These are phyloP conservation scores for Hypoxylon sp. DNA, from an alignment of 2,329 filamentous ascomycete species.

Conservation along the genomic window DNA sequence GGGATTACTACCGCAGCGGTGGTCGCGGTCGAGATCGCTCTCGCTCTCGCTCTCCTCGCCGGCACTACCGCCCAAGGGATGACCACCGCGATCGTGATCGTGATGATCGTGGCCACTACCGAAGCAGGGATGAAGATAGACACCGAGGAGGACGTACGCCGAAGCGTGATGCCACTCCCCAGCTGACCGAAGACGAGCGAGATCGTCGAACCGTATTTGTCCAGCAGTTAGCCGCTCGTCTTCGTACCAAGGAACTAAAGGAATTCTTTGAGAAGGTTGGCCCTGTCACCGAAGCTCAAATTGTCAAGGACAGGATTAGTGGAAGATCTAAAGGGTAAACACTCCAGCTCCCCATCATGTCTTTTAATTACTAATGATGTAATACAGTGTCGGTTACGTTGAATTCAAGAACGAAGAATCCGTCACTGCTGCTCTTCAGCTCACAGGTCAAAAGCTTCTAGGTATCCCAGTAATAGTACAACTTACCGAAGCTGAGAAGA, in stretches of 20 bases:
- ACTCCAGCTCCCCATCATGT: neutral
- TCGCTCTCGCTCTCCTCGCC: conserved; percentile 79
- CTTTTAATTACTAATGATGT: conserved; percentile 52
- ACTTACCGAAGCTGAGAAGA: conserved; percentile 99
- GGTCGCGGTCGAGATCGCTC: conserved; percentile 72
- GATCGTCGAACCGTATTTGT: conserved; percentile 98
- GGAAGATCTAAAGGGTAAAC: conserved; percentile 96
- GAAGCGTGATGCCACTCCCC: conserved; percentile 72
- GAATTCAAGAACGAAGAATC: conserved; percentile 98
- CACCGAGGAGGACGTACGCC: conserved; percentile 56
- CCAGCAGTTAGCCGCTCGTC: conserved; percentile 94
- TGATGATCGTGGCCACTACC: conserved; percentile 68
- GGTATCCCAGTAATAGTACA: conserved; percentile 99
- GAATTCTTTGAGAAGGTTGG: conserved; percentile 96
- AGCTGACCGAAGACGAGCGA: conserved; percentile 93
- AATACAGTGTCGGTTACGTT: conserved; percentile 92
- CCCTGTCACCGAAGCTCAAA: conserved; percentile 95
- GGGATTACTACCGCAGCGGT: conserved; percentile 79
- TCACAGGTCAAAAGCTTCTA: conserved; percentile 98
- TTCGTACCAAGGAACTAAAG: conserved; percentile 92
- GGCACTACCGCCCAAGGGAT: conserved; percentile 70
- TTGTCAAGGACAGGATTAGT: conserved; percentile 97
- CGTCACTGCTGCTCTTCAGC: conserved; percentile 92
- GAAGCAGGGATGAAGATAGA: conserved; percentile 67
- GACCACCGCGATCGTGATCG: conserved; percentile 65